Conservation (phyloP, 352 stramenopile species). For the Thalassiosira oceanica region DNA sequence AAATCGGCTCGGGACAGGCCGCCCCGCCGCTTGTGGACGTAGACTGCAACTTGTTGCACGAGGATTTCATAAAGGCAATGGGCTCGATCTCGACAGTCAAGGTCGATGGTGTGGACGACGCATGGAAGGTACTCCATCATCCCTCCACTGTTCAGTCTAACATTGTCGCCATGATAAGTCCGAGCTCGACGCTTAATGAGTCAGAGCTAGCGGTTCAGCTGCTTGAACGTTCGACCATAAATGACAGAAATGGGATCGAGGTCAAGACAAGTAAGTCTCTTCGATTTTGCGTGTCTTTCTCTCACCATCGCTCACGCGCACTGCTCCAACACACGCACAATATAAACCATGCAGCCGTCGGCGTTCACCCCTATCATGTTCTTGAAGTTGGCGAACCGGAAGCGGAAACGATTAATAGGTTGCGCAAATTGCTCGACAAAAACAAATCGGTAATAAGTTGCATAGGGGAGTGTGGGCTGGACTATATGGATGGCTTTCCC, state of each 20-base stretch:
- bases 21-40: constrained; percentile 65
- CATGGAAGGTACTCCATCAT: constrained; percentile 65
- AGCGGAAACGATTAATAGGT: constrained; percentile 6
- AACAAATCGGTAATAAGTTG: constrained; percentile 39
- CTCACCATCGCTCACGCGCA: no score
- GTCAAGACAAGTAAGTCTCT: constrained; percentile 73
- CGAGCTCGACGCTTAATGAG: constrained; percentile 70
- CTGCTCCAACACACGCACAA: no score
- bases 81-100: constrained; percentile 15
- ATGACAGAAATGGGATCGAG: constrained; percentile 28
- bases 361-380: constrained; percentile 79
- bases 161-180: constrained; percentile 71
- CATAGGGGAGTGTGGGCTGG: constrained; percentile 78
- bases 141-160: constrained; percentile 58
- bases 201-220: constrained; percentile 31
- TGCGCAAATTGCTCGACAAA: constrained; percentile 19
- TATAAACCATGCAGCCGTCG: no score
- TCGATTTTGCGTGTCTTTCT: no score
- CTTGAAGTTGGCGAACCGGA: constrained; percentile 26
- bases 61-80: constrained; percentile 61
- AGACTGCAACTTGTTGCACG: constrained; percentile 78
- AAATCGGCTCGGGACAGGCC: no score
- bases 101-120: constrained; percentile 6
- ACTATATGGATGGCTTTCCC: constrained; percentile 77
- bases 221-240: constrained; percentile 20